These are phyloP conservation scores for Polyporus arcularius DNA, from an alignment of 768 basidiomycete species.

Conservation along the genomic window DNA sequence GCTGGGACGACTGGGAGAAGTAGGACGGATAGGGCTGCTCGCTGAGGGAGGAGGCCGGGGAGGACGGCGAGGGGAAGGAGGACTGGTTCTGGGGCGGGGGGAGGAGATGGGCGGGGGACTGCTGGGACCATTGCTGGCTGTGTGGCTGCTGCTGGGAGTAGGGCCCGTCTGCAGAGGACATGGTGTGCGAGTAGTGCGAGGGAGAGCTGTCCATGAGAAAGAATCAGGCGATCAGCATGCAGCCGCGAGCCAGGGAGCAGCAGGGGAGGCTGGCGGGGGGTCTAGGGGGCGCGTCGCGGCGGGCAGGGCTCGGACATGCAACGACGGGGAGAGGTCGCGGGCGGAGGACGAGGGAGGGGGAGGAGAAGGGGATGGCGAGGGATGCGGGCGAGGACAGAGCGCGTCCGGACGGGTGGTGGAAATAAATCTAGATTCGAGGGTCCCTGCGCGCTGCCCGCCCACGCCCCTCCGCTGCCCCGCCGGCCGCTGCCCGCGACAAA, in stretches of 20 bases:
- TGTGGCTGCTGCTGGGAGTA: constrained; percentile 37
- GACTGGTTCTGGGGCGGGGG: constrained; percentile 32
- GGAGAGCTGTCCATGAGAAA: constrained; percentile 28
- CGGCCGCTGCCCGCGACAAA: background rate
- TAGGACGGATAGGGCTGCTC: constrained; percentile 34
- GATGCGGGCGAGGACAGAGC: constrained; percentile 5
- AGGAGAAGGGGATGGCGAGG: constrained; percentile 5
- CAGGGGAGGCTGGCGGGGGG: background rate
- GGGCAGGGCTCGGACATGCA: background rate
- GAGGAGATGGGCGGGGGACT: constrained; percentile 28
- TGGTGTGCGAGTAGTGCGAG: constrained; percentile 26
- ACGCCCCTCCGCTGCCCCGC: background rate
- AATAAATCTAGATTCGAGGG: constrained; percentile 21
- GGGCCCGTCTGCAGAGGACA: constrained; percentile 32
- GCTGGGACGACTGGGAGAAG: constrained; percentile 24
- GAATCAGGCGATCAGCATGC: constrained; percentile 20
- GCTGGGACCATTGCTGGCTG: constrained; percentile 33
- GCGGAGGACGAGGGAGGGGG: constrained; percentile 2
- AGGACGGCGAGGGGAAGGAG: constrained; percentile 35
- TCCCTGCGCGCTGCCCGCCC: background rate
- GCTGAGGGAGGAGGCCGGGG: constrained; percentile 33
- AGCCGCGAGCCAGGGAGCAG: constrained; percentile 17
- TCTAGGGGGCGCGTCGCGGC: background rate
- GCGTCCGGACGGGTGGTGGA: constrained; percentile 11
- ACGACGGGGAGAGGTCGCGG: background rate